A percentile compares a stretch with the other conserved stretches of the same genome.
Evolutionary conservation across 78 protist species (phyloP).

Genomic region (Planoprotostelium fungivorum): DNA sequence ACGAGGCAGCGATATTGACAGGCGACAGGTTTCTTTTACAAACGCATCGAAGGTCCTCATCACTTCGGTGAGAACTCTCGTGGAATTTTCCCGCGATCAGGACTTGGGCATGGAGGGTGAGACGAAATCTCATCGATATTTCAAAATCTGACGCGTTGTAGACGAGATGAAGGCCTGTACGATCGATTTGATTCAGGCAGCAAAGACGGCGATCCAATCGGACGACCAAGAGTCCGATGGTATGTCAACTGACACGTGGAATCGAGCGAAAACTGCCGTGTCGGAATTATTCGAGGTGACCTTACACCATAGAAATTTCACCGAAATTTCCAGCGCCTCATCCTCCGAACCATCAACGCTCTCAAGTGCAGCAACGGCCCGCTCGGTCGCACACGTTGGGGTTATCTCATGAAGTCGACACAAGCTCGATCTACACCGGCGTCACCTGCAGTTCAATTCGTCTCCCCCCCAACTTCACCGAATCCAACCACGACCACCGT

Average conservation of each 20-base stretch:
- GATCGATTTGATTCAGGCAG: neutral
- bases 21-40: neutral
- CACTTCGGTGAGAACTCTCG: neutral
- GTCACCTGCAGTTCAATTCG: neutral
- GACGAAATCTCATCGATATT: neutral
- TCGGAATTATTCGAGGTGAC: neutral
- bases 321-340: neutral
- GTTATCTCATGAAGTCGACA: neutral
- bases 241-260: neutral
- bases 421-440: neutral
- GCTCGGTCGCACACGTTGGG: neutral
- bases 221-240: neutral
- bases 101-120: neutral
- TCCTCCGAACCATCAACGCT: neutral
- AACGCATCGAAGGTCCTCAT: neutral
- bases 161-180: neutral
- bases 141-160: neutral
- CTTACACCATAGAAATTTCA: neutral
- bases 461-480: too few relatives aligned
- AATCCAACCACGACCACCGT: too few relatives aligned
- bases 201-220: neutral
- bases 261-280: neutral
- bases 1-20: neutral
- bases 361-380: neutral
- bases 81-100: neutral